Base-by-base conservation (phyloP, 179 eudicot genomes). In the Carnegiea gigantea region DNA sequence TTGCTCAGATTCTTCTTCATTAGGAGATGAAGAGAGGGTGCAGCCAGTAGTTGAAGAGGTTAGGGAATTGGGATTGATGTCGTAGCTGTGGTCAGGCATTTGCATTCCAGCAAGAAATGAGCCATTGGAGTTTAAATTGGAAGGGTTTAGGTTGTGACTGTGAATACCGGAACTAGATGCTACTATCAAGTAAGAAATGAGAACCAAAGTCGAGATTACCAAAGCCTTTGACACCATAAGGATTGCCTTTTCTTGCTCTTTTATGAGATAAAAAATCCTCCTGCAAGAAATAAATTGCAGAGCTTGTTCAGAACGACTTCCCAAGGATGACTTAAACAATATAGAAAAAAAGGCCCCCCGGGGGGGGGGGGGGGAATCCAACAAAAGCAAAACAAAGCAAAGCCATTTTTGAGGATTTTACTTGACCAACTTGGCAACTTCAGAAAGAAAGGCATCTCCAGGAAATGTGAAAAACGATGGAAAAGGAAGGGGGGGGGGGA, bases 41-140 rank as follows among this genome's bases (percentile, higher is more conserved):
- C 97, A 94, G 49, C 80, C 93, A 3, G 89, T 79, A 36, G 88
- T 8, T 10, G 92, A 83, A 64, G 92, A 85, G 26, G 86, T 76
- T 33, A 79, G 83, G 57, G 86, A 84, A 75, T 81, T 91, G 49
- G 85, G 81, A 77, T 82, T 84, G 85, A 87, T 85, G 77, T 84
- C 85, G 80, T 88, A 92, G 81, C 70, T 84, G n/a, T 84, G 90
- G 18, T 86, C 84, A 5, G 94, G 88, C 17, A 91, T 20, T 43
- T 85, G 86, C 67, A 90, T 87, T 18, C 82, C 89, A 36, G 84
- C 49, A 64, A 90, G 89, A 59, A 43, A 68, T 48, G 95, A 91
- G 18, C 83, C 86, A 81, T 89, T 92, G 60, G 86, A 67, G 10
- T 84, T 84, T 68, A 74, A 30, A 59, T 44, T 83, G 11, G 79